These are phyloP conservation scores for Phytophthora meadii DNA, from an alignment of 352 stramenopile genomes.

Conservation along the genomic window DNA sequence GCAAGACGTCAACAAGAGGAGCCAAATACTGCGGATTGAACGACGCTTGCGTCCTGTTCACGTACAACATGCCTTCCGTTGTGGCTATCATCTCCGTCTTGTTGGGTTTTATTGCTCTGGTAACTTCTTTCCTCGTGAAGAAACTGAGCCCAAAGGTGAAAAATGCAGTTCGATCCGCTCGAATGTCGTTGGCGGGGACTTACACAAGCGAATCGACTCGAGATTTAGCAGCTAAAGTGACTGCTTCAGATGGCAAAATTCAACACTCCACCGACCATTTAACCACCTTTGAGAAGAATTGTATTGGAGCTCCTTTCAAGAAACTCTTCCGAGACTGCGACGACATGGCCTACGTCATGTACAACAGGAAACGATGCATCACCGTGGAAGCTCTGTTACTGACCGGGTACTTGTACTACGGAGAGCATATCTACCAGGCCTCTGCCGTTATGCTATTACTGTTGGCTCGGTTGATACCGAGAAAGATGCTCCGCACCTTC, in stretches of 20 bases:
- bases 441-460: conserved; percentile 17
- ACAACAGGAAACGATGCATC: conserved; percentile 16
- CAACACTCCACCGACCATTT: no score
- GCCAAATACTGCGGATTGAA: conserved; percentile 22
- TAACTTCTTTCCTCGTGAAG: conserved; percentile 10
- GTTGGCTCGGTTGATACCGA: conserved; percentile 14
- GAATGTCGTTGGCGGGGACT: not conserved
- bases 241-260: no score
- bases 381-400: conserved; percentile 15
- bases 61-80: conserved; percentile 9
- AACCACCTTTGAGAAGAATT: conserved; percentile 16
- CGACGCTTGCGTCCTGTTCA: conserved; percentile 31
- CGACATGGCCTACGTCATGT: conserved; percentile 14
- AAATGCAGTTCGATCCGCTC: not conserved
- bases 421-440: conserved; percentile 23
- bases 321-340: conserved; percentile 16
- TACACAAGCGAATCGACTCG: conserved; percentile 4
- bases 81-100: conserved; percentile 3
- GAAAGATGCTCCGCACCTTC: conserved; percentile 10
- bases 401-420: conserved; percentile 23
- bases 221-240: no score
- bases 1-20: conserved; percentile 6
- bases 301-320: conserved; percentile 14
- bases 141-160: conserved; percentile 9
- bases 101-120: conserved; percentile 4